Conservation (phyloP, 164 flowering plant genomes). For the Chimonanthus salicifolius region DNA sequence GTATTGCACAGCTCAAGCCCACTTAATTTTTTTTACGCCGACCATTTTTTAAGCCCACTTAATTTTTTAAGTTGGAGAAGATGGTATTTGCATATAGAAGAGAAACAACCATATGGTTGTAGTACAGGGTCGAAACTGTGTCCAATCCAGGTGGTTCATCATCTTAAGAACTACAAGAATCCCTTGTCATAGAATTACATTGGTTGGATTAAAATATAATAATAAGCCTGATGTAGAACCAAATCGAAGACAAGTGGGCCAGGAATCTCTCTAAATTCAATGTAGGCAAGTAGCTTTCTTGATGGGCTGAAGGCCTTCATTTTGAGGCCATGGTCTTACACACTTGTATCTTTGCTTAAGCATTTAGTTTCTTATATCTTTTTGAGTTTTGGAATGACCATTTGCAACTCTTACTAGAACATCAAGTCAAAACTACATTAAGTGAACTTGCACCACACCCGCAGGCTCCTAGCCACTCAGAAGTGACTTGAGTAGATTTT, state of each 20-base stretch:
- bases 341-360: neutral
- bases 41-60: too few relatives aligned
- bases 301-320: neutral
- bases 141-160: neutral
- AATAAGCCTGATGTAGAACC: too few relatives aligned
- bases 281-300: neutral
- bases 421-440: neutral
- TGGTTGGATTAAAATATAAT: too few relatives aligned
- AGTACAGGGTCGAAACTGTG: neutral
- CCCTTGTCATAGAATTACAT: too few relatives aligned
- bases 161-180: too few relatives aligned
- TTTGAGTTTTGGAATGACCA: neutral
- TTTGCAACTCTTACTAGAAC: neutral
- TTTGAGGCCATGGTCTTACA: neutral
- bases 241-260: too few relatives aligned
- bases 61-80: too few relatives aligned
- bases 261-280: too few relatives aligned
- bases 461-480: neutral
- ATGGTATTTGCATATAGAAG: neutral
- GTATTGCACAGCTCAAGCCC: neutral
- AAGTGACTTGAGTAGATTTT: too few relatives aligned
- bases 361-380: neutral
- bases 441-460: neutral
- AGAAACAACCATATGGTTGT: neutral
- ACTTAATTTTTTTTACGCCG: neutral